Base-by-base conservation (phyloP, 1,284 basidiomycete species). In the Leccinum huronense region DNA sequence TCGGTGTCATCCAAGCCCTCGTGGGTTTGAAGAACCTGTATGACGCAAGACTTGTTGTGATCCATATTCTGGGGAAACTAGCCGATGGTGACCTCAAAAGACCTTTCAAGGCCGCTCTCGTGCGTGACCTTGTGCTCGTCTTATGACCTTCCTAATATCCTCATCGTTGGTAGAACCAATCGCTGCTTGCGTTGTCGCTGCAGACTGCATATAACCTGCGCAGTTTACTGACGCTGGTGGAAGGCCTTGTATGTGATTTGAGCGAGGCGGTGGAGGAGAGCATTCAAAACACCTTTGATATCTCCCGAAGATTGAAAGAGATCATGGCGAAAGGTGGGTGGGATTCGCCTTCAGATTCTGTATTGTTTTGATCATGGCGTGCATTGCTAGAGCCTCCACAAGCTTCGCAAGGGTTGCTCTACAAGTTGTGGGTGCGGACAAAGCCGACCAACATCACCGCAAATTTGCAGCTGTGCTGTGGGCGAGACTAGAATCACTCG, bases 171-270 rank as follows among this genome's bases (percentile, higher is more conserved):
- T 53, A 96, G 93, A 92, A 97, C 71, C 94, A 94, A 76, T 87
- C 94, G 1, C 80, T 97, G 27, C 83, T 99, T 1, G 93, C 94
- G 0, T 94, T 93, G 3, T 93, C 94, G 0, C 83, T 98, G 8
- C 97, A 98, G 81, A 97, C 95, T 0, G 95, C 96, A 2, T 92
- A 94, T 78, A 98, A 98, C 74, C 85, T 99, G 7, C n/a, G n/a
- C n/a, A n/a, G n/a, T n/a, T n/a, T n/a, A n/a, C n/a, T n/a, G n/a
- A n/a, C n/a, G n/a, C n/a, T 98, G 2, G 93, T 98, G 1, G 86
- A 90, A 64, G 87, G 88, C 64, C 84, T 98, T 0, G 80, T 98
- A 14, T 78, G 80, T 4, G 94, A 97, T 73, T 80, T 98, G 10
- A 93, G 90, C 30, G 88, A 94, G 63, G 89, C 92, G 0, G 90